phyloP scores from a whole-genome alignment of 352 stramenopile species.

The Aphanomyces astaci region DNA sequence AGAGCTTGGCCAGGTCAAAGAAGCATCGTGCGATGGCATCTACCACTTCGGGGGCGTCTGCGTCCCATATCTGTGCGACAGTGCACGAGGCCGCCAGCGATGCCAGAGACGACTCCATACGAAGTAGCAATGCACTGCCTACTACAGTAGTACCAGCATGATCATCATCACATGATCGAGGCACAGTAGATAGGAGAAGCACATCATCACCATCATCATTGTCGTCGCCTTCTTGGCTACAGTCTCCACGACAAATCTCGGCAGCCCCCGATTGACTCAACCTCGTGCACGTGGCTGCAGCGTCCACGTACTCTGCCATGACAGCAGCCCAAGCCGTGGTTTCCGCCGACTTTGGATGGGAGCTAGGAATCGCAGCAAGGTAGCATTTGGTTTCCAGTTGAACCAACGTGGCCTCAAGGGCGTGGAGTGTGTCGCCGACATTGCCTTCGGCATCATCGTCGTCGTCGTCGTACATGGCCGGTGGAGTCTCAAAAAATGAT shows the following conservation, averaged over 20 bases:
- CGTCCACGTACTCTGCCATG: not conserved
- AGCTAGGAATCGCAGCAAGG: no score
- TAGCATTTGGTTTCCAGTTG: not conserved
- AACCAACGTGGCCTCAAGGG: not conserved
- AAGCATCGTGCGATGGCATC: not conserved
- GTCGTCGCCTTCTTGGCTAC: not conserved
- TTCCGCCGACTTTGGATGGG: no score
- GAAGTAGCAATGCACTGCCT: not conserved
- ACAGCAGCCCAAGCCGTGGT: no score
- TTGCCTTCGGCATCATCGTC: no score
- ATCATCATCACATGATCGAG: not conserved
- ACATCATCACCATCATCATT: not conserved
- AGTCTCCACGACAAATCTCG: no score
- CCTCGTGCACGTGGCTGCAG: not conserved
- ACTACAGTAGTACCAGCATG: not conserved
- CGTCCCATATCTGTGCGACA: not conserved
- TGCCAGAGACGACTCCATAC: not conserved
- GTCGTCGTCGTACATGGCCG: not conserved
- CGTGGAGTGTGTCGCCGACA: no score
- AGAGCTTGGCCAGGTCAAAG: slow-evolving; percentile 4
- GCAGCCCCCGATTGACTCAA: no score
- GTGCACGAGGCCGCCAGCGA: not conserved
- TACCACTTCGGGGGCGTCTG: not conserved
- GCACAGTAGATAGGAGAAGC: not conserved
- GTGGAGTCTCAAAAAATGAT: no score